Evolutionary conservation across 768 basidiomycete genomes (phyloP).

Genomic region (Hygrocybe coccinea): DNA sequence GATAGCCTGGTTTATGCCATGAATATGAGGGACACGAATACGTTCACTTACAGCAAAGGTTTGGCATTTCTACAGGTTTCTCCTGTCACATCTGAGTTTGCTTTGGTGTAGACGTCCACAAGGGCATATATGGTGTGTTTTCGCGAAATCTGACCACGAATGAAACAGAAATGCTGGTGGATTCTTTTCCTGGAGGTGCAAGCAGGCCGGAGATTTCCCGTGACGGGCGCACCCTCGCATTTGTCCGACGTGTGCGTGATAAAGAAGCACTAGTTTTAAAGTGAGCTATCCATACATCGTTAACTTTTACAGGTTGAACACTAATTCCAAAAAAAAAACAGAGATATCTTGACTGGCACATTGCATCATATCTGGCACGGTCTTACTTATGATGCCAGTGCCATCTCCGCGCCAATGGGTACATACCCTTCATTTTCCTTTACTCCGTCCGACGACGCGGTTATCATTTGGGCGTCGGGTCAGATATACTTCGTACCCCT

Average conservation of each 20-base stretch:
- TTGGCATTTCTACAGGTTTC: background rate
- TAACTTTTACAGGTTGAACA: too few species aligned
- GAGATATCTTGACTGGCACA: constrained; percentile 64
- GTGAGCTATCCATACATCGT: constrained; percentile 33
- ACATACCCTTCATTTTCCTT: constrained; percentile 77
- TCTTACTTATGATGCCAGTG: constrained; percentile 60
- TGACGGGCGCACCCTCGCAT: constrained; percentile 65
- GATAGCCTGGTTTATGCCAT: constrained; percentile 62
- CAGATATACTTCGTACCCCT: constrained; percentile 63
- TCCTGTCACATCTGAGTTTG: background rate
- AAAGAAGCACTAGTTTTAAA: constrained; percentile 69
- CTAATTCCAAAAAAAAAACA: too few species aligned
- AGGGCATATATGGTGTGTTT: constrained; percentile 68
- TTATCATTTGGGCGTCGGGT: constrained; percentile 73
- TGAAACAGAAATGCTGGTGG: constrained; percentile 48
- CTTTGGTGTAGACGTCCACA: constrained; percentile 51
- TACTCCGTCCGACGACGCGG: constrained; percentile 50
- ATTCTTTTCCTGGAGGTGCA: constrained; percentile 63
- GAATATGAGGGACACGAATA: constrained; percentile 50
- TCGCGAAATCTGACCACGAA: constrained; percentile 58
- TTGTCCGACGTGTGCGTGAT: constrained; percentile 68
- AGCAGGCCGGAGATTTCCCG: constrained; percentile 66
- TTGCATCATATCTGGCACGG: constrained; percentile 64
- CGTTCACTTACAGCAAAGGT: constrained; percentile 67
- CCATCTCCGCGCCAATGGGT: constrained; percentile 69